Evolutionary conservation across 805 yeast genomes (phyloP).

Genomic region (Hemisphaericaspora nanyangensis): DNA sequence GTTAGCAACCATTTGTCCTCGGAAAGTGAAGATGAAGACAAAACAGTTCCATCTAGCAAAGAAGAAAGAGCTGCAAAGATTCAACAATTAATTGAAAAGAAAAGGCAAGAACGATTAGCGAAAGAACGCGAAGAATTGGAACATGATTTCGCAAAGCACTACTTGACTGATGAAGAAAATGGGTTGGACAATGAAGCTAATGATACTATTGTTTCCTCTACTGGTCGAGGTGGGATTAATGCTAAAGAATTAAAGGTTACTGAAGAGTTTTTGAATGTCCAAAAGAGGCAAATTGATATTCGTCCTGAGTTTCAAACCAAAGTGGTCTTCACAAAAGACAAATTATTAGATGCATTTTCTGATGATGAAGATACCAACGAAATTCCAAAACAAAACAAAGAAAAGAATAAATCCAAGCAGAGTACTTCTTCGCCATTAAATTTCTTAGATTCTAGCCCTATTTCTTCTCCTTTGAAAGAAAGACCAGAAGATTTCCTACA

Average conservation of each 20-base stretch:
- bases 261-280: constrained; percentile 30
- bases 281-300: constrained; percentile 27
- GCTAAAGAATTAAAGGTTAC: constrained; percentile 26
- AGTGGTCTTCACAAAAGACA: constrained; percentile 24
- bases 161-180: constrained; percentile 39
- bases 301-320: constrained; percentile 27
- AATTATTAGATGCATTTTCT: constrained; percentile 32
- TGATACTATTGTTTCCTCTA: constrained; percentile 17
- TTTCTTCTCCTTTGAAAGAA: constrained; percentile 24
- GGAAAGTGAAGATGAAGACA: constrained; percentile 4
- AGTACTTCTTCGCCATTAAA: background rate
- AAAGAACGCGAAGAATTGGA: constrained; percentile 19
- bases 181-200: constrained; percentile 25
- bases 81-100: constrained; percentile 15
- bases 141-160: constrained; percentile 27
- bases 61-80: constrained; percentile 11
- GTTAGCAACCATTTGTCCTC: constrained; percentile 3
- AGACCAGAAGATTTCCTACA: constrained; percentile 1
- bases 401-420: background rate
- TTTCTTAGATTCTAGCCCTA: constrained; percentile 22
- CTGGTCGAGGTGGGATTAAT: constrained; percentile 11
- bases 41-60: background rate
- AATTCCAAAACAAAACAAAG: background rate
- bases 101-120: constrained; percentile 14
- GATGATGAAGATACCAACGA: constrained; percentile 20